phyloP scores from a whole-genome alignment of 495 filamentous ascomycete species.

The Penicillium verhagenii region DNA sequence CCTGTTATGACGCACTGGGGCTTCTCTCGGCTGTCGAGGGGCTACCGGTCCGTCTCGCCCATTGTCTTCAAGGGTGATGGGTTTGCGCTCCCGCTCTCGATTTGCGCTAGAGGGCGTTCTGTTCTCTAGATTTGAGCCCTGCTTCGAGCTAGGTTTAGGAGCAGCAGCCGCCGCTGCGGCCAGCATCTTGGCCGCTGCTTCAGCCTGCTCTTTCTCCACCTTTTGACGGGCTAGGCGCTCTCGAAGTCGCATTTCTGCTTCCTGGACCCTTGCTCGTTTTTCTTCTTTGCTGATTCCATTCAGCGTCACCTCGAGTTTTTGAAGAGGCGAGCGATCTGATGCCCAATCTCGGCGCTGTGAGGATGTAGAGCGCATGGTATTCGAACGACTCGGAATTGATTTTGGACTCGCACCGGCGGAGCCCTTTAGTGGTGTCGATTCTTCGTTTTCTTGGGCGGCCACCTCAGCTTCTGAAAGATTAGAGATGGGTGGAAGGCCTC shows the following conservation, averaged over 20 bases:
- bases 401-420: slow-evolving; percentile 3
- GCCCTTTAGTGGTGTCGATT: neutral
- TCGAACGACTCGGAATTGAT: slow-evolving; percentile 32
- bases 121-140: slow-evolving; percentile 5
- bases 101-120: neutral
- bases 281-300: slow-evolving; percentile 90
- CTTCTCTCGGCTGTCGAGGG: slow-evolving; percentile 9
- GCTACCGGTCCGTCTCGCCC: slow-evolving; percentile 2
- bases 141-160: slow-evolving; percentile 7
- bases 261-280: slow-evolving; percentile 75
- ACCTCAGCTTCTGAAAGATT: slow-evolving; percentile 3
- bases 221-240: slow-evolving; percentile 46
- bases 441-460: slow-evolving; percentile 11
- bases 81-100: slow-evolving; percentile 5
- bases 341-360: slow-evolving; percentile 52
- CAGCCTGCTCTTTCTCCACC: slow-evolving; percentile 22
- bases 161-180: slow-evolving; percentile 7
- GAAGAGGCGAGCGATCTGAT: slow-evolving; percentile 80
- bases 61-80: neutral
- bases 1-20: slow-evolving; percentile 18
- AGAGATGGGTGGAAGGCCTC: slow-evolving; percentile 14
- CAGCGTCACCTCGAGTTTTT: slow-evolving; percentile 85
- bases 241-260: slow-evolving; percentile 64
- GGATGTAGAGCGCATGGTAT: slow-evolving; percentile 37
- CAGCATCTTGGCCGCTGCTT: slow-evolving; percentile 7